phyloP scores from a whole-genome alignment of 495 filamentous ascomycete genomes.

The Chaetomium fimeti region DNA sequence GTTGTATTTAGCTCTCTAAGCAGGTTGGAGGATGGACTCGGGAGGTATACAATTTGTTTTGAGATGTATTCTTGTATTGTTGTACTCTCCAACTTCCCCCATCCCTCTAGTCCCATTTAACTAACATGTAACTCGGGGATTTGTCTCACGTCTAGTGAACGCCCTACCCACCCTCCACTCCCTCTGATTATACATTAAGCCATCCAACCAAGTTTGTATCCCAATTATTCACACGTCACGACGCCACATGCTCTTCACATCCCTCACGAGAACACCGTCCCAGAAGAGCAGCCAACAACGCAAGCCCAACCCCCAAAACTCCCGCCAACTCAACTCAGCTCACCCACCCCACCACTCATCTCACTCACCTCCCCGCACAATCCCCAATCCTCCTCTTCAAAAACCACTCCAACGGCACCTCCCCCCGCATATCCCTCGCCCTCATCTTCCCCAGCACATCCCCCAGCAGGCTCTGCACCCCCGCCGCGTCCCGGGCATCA shows the following conservation, averaged over 20 bases:
- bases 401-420: constrained; percentile 32
- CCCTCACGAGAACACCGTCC: too few relatives aligned
- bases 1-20: background rate
- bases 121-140: background rate
- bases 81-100: too few relatives aligned
- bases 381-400: constrained; percentile 35
- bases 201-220: background rate
- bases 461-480: background rate
- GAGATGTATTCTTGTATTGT: too few relatives aligned
- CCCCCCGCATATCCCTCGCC: background rate
- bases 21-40: background rate
- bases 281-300: too few relatives aligned
- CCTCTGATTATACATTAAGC: constrained; percentile 11
- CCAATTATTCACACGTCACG: too few relatives aligned
- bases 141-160: background rate
- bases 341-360: too few relatives aligned
- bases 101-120: too few relatives aligned
- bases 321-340: too few relatives aligned
- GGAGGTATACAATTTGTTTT: background rate
- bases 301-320: too few relatives aligned
- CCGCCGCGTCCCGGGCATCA: background rate
- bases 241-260: too few relatives aligned
- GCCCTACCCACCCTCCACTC: background rate
- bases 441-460: background rate
- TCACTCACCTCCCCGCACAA: constrained; percentile 22